Conservation (phyloP, 345 rosid species). For the Boechera divaricarpa region DNA sequence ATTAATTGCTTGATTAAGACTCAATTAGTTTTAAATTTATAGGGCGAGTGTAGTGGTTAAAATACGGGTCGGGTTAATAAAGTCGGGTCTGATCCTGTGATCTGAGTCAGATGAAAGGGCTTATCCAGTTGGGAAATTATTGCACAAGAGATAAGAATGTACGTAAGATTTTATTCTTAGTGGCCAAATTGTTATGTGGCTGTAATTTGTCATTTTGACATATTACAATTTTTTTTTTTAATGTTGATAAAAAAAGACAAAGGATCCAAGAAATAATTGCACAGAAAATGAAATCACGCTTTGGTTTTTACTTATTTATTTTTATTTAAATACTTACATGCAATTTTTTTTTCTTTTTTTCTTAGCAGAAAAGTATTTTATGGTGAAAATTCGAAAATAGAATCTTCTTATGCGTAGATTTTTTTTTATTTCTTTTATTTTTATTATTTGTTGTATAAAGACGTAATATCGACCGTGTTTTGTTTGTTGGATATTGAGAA, state of each 20-base stretch:
- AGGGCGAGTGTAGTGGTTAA: neutral
- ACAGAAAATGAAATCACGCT: neutral
- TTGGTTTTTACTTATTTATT: neutral
- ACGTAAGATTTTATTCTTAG: conserved; percentile 19
- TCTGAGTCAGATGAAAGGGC: conserved; percentile 42
- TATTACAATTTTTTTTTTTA: neutral
- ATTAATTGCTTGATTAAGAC: conserved; percentile 9
- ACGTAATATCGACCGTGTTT: conserved; percentile 24
- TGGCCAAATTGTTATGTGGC: conserved; percentile 40
- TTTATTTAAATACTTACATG: neutral
- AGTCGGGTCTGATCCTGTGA: conserved; percentile 34
- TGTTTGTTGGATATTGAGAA: conserved; percentile 32
- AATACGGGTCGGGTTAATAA: conserved; percentile 30
- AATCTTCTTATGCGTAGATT: neutral
- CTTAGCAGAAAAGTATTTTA: neutral
- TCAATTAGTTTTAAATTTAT: conserved; percentile 7
- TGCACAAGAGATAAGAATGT: conserved; percentile 43
- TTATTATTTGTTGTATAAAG: neutral
- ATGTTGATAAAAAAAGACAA: neutral
- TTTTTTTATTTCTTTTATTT: neutral
- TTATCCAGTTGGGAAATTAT: conserved; percentile 40
- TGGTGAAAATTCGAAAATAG: neutral
- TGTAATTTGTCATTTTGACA: conserved; percentile 30
- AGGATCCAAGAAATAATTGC: neutral
- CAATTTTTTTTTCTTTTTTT: neutral